phyloP scores from a whole-genome alignment of 148 eudicot species.

The Drosera capensis region DNA sequence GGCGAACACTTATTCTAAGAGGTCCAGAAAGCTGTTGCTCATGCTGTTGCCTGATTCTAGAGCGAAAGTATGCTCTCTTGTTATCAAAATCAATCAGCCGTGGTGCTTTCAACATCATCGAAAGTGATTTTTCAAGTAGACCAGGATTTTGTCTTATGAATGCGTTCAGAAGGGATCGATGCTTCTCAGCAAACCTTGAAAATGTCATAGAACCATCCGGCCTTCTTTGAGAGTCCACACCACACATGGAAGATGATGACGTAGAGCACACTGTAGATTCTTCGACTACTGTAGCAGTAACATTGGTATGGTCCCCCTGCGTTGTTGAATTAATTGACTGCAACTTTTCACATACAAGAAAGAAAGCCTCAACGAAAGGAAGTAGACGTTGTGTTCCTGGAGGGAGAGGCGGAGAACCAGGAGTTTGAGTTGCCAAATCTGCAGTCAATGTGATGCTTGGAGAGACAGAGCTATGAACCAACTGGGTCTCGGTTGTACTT shows the following conservation, averaged over 20 bases:
- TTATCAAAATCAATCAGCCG: slow-evolving; percentile 93
- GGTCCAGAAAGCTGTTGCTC: slow-evolving; percentile 94
- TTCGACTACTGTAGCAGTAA: slow-evolving; percentile 74
- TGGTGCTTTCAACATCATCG: slow-evolving; percentile 86
- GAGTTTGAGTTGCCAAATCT: slow-evolving; percentile 43
- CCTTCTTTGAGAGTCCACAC: slow-evolving; percentile 39
- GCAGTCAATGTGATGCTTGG: slow-evolving; percentile 28
- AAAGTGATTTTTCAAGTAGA: slow-evolving; percentile 83
- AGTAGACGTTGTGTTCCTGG: slow-evolving; percentile 87
- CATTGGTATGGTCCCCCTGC: slow-evolving; percentile 60
- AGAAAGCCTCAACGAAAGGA: slow-evolving; percentile 91
- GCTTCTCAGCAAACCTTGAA: slow-evolving; percentile 75
- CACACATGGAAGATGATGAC: slow-evolving; percentile 19
- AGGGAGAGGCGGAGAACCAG: slow-evolving; percentile 68
- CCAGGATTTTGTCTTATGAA: slow-evolving; percentile 93
- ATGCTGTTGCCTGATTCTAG: slow-evolving; percentile 91
- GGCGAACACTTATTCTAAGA: slow-evolving; percentile 77
- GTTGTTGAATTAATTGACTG: slow-evolving; percentile 40
- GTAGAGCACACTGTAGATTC: slow-evolving; percentile 43
- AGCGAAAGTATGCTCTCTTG: slow-evolving; percentile 83
- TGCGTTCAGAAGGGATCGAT: slow-evolving; percentile 87
- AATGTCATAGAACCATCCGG: slow-evolving; percentile 48
- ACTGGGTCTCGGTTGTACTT: slow-evolving; percentile 56
- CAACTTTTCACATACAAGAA: slow-evolving; percentile 87
- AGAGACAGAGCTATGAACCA: slow-evolving; percentile 46